These are phyloP conservation scores for Lachnellula subtilissima DNA, from an alignment of 2,329 filamentous ascomycete species.

Conservation along the genomic window DNA sequence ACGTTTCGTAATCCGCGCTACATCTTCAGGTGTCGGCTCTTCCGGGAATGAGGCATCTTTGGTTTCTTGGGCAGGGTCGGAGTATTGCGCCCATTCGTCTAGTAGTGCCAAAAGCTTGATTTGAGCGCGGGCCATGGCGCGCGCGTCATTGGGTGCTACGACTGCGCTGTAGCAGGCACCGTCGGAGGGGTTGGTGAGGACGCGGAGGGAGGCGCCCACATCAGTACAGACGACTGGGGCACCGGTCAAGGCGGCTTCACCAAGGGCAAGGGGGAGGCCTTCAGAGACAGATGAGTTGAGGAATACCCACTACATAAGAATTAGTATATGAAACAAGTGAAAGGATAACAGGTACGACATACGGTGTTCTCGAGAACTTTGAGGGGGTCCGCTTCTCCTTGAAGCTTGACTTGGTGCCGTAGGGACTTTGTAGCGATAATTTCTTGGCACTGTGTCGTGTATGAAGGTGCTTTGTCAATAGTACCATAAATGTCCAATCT, in stretches of 20 bases:
- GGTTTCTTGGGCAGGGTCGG: slow-evolving; percentile 38
- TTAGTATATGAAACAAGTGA: slow-evolving; percentile 7
- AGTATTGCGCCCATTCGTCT: slow-evolving; percentile 56
- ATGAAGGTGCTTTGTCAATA: slow-evolving; percentile 57
- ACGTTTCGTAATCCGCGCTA: slow-evolving; percentile 46
- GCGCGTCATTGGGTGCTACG: slow-evolving; percentile 59
- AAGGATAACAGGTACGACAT: background rate
- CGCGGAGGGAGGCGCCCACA: slow-evolving; percentile 50
- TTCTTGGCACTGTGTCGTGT: slow-evolving; percentile 53
- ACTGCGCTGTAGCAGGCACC: slow-evolving; percentile 53
- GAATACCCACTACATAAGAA: slow-evolving; percentile 40
- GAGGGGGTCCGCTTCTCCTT: slow-evolving; percentile 39
- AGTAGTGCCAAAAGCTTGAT: slow-evolving; percentile 57
- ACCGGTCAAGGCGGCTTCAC: slow-evolving; percentile 53
- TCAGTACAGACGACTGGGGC: slow-evolving; percentile 53
- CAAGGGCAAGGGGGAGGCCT: slow-evolving; percentile 51
- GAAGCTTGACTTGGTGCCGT: slow-evolving; percentile 24
- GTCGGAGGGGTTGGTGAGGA: slow-evolving; percentile 50
- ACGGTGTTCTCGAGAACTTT: slow-evolving; percentile 35
- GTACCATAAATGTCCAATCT: slow-evolving; percentile 59
- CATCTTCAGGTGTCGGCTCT: slow-evolving; percentile 44
- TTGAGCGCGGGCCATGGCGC: slow-evolving; percentile 55
- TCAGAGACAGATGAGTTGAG: slow-evolving; percentile 54
- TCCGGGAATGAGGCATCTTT: slow-evolving; percentile 25
- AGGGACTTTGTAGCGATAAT: slow-evolving; percentile 30